Evolutionary conservation across 495 filamentous ascomycete species (phyloP).

Genomic region (Achaetomiella virescens): DNA sequence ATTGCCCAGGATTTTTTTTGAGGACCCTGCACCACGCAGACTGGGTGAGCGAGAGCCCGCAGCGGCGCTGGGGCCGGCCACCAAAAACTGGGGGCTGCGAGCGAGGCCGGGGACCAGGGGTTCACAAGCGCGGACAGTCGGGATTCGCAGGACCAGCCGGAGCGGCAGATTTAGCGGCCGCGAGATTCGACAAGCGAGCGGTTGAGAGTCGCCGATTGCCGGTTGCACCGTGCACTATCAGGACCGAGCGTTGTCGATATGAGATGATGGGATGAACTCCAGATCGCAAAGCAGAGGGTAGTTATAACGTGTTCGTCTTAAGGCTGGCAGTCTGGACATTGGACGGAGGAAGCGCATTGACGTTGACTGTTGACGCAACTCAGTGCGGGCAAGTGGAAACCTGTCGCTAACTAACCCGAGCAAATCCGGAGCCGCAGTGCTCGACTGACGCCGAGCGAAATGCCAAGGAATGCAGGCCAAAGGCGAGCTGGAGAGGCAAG

Average conservation of each 20-base stretch:
- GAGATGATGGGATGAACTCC: background rate
- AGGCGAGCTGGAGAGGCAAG: background rate
- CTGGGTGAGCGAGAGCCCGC: too few species aligned
- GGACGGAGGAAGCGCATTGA: background rate
- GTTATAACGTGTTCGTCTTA: background rate
- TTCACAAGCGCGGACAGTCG: constrained; percentile 12
- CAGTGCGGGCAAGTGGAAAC: constrained; percentile 10
- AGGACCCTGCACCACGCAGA: constrained; percentile 7
- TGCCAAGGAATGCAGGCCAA: too few species aligned
- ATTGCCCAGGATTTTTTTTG: constrained; percentile 3
- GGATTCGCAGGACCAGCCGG: constrained; percentile 13
- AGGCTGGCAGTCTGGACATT: background rate
- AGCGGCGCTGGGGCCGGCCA: constrained; percentile 7
- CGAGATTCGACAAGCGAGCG: constrained; percentile 7
- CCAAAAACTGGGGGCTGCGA: constrained; percentile 18
- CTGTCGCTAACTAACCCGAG: constrained; percentile 17
- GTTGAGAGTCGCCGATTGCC: constrained; percentile 2
- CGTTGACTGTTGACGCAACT: background rate
- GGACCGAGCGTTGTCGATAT: background rate
- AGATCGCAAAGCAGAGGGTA: background rate
- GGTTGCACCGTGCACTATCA: constrained; percentile 5
- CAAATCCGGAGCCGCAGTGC: constrained; percentile 20
- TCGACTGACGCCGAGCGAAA: background rate
- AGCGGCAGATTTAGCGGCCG: constrained; percentile 21
- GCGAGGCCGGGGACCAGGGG: constrained; percentile 11